Percentiles rank a stretch among this genome's conserved stretches.
Evolutionary conservation across 164 flowering plant species (phyloP).

Genomic region (Pachysandra terminalis): DNA sequence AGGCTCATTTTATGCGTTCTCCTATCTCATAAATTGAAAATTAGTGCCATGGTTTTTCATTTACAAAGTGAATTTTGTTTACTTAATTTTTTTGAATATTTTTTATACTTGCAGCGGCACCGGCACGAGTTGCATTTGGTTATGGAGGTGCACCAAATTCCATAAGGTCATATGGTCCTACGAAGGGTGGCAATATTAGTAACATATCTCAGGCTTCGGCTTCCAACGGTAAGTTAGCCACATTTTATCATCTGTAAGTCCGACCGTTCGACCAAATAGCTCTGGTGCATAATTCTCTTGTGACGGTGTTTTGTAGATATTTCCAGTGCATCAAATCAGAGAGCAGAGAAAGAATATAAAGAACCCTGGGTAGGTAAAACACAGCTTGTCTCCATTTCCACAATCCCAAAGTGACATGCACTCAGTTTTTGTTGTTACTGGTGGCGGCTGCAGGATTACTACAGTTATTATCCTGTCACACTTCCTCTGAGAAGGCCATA

Average conservation of each 20-base stretch:
- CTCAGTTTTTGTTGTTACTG: neutral
- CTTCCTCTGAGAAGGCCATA: conserved; percentile 66
- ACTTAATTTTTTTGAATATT: neutral
- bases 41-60: neutral
- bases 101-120: conserved; percentile 24
- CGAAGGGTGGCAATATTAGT: conserved; percentile 11
- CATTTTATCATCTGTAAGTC: neutral
- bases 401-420: neutral
- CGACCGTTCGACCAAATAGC: neutral
- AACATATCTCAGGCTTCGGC: conserved; percentile 15
- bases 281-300: neutral
- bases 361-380: conserved; percentile 59
- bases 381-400: neutral
- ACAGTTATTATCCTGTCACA: conserved; percentile 52
- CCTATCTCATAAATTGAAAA: no score
- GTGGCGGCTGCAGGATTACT: conserved; percentile 43
- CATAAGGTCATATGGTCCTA: conserved; percentile 30
- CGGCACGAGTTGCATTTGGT: conserved; percentile 48
- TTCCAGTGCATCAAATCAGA: conserved; percentile 10
- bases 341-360: conserved; percentile 38
- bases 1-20: no score
- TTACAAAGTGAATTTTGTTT: neutral
- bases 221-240: conserved; percentile 17
- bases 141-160: conserved; percentile 28
- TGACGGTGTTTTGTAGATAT: conserved; percentile 18